Evolutionary conservation across 2,329 filamentous ascomycete genomes (phyloP).

Genomic region (Nakataea oryzae): DNA sequence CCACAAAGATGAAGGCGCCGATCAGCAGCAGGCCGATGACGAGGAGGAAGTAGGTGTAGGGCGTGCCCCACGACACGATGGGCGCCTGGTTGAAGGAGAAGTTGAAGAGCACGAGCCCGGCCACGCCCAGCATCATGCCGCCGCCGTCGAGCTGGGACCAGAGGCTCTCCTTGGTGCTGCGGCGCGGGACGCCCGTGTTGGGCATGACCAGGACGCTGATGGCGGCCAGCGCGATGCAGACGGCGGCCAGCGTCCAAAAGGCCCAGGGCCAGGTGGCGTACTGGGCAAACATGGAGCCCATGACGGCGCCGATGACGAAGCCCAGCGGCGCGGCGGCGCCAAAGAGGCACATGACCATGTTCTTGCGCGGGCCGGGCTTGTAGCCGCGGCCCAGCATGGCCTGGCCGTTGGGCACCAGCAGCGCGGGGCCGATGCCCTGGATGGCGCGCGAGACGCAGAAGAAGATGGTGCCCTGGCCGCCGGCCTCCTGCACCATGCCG

Average conservation of each 20-base stretch:
- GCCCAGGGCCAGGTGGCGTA: slow-evolving; percentile 37
- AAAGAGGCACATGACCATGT: slow-evolving; percentile 46
- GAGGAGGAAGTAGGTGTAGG: slow-evolving; percentile 39
- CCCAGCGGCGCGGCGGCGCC: slow-evolving; percentile 35
- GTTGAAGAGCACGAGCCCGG: slow-evolving; percentile 42
- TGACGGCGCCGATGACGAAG: slow-evolving; percentile 28
- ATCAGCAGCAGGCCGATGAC: slow-evolving; percentile 39
- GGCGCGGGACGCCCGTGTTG: slow-evolving; percentile 1
- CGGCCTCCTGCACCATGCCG: slow-evolving; percentile 8
- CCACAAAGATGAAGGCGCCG: slow-evolving; percentile 37
- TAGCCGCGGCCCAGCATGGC: slow-evolving; percentile 51
- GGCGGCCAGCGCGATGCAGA: slow-evolving; percentile 13
- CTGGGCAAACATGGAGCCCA: slow-evolving; percentile 26
- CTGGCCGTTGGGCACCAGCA: slow-evolving; percentile 53
- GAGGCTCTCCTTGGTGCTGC: slow-evolving; percentile 8
- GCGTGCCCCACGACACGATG: slow-evolving; percentile 37
- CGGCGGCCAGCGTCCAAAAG: slow-evolving; percentile 23
- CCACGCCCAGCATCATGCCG: slow-evolving; percentile 27
- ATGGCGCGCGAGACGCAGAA: slow-evolving; percentile 14
- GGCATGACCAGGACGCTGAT: slow-evolving; percentile 14
- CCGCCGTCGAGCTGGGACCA: slow-evolving; percentile 15
- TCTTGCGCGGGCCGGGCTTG: slow-evolving; percentile 43
- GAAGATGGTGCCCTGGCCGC: slow-evolving; percentile 12
- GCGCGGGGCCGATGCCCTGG: slow-evolving; percentile 43
- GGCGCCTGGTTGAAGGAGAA: slow-evolving; percentile 50